phyloP scores from a whole-genome alignment of 345 rosid species.

The Atalantia buxifolia region DNA sequence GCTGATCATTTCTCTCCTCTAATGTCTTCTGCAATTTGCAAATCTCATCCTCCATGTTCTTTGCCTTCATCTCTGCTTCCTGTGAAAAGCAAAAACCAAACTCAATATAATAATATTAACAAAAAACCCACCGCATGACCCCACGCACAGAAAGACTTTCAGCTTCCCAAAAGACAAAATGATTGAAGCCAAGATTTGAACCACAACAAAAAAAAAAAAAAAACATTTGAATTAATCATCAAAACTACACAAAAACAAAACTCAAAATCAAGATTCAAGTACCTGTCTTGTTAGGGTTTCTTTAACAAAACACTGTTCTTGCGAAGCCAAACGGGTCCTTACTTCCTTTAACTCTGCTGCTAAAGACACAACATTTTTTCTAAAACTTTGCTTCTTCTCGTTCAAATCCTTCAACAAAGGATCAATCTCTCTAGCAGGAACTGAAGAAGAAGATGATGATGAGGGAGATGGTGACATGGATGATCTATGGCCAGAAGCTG shows the following conservation, averaged over 20 bases:
- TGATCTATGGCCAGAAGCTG: slow-evolving; percentile 27
- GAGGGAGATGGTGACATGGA: slow-evolving; percentile 18
- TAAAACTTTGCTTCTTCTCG: slow-evolving; percentile 87
- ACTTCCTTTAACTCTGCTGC: slow-evolving; percentile 84
- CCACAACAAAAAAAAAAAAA: neutral
- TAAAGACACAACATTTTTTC: slow-evolving; percentile 77
- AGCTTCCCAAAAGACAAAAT: slow-evolving; percentile 10
- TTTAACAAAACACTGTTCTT: slow-evolving; percentile 62
- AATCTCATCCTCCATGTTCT: slow-evolving; percentile 61
- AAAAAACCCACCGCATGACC: slow-evolving; percentile 21
- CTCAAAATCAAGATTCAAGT: slow-evolving; percentile 3
- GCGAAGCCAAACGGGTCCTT: slow-evolving; percentile 63
- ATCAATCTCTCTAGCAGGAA: slow-evolving; percentile 48
- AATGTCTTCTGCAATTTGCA: slow-evolving; percentile 41
- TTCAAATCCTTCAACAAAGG: slow-evolving; percentile 81
- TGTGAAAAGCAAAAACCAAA: slow-evolving; percentile 24
- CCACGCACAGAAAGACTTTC: slow-evolving; percentile 21
- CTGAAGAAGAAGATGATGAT: slow-evolving; percentile 15
- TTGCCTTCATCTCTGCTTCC: slow-evolving; percentile 83
- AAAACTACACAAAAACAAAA: slow-evolving; percentile 1
- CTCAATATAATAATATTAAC: neutral
- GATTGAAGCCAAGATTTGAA: slow-evolving; percentile 12
- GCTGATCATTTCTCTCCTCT: slow-evolving; percentile 58
- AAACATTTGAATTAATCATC: neutral
- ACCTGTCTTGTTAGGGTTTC: slow-evolving; percentile 79